phyloP scores from a whole-genome alignment of 768 basidiomycete species.

The Rhizopogon vulgaris region DNA sequence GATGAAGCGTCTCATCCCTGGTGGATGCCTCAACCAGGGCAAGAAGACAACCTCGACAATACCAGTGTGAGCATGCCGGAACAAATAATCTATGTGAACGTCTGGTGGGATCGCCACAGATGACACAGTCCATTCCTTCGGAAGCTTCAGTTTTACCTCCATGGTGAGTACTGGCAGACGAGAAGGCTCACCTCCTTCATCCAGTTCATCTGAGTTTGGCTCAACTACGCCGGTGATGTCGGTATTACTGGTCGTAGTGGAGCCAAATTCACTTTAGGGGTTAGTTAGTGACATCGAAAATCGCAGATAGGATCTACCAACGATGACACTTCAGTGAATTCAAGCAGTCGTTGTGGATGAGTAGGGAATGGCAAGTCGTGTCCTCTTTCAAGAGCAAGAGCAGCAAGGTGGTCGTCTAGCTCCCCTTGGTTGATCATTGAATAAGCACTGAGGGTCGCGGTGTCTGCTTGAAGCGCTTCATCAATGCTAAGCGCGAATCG shows the following conservation, averaged over 20 bases:
- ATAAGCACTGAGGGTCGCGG: conserved; percentile 24
- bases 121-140: conserved; percentile 26
- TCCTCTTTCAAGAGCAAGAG: conserved; percentile 31
- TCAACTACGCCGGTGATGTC: neutral
- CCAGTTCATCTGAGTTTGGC: neutral
- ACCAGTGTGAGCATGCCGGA: conserved; percentile 36
- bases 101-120: conserved; percentile 33
- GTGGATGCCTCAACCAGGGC: conserved; percentile 36
- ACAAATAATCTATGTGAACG: conserved; percentile 25
- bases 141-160: neutral
- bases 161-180: too few relatives aligned
- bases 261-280: neutral
- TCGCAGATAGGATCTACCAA: neutral
- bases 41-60: conserved; percentile 40
- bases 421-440: conserved; percentile 31
- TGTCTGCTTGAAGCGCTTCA: conserved; percentile 33
- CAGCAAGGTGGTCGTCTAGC: conserved; percentile 35
- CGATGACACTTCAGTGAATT: neutral
- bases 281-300: neutral
- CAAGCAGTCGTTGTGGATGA: conserved; percentile 9
- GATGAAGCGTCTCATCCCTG: conserved; percentile 46
- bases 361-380: conserved; percentile 14
- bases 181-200: neutral
- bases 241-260: neutral
- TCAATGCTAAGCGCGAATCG: conserved; percentile 37